Evolutionary conservation across 352 stramenopile genomes (phyloP), one percentile per base, ranked within the genome.

Genomic region (Blastocystis hominis): DNA sequence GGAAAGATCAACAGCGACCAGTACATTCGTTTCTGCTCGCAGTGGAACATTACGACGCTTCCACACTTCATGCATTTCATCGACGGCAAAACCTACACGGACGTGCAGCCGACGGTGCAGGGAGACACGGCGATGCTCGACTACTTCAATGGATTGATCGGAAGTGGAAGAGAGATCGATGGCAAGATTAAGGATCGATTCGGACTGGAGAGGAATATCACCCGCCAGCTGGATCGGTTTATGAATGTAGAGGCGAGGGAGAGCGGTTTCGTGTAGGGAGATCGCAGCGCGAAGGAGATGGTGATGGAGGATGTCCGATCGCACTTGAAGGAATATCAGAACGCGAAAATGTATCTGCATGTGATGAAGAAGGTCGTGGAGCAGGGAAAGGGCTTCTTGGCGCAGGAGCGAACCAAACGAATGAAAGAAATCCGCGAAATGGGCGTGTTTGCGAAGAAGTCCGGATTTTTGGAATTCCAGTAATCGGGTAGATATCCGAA

Each of bases 1-100:
- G 68, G 68, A 36, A 78, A 78, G 68, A 78, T 78, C 53, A 46
- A 78, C 53, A 78, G 68, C 53, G 68, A 78, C 42, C 40, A 50
- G 9, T 78, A 78, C 20, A 40, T 40, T 38, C 68, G 42, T 13
- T 78, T 78, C 68, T 78, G 68, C 53, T 24, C 36, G 24, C 68
- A 78, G 53, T 78, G 42, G 36, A 78, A 78, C 53, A 78, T 78
- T 17, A 61, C 40, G 2, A 78, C 68, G 30, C 53, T 78, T 3
- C 68, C 68, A 3, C 68, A 78, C 42, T 78, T 78, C 42, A 24
- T 78, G 7, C 47, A 78, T n/a, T 78, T 56, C 53, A 44, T 46
- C 0, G 47, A 56, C 42, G 68, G 68, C 10, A 78, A 78, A n/a
- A 44, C 68, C 2, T 78, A 78, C 68, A 78, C 68, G 1, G 68